Conservation (phyloP, 352 stramenopile genomes). For the Globisporangium orthogonon region DNA sequence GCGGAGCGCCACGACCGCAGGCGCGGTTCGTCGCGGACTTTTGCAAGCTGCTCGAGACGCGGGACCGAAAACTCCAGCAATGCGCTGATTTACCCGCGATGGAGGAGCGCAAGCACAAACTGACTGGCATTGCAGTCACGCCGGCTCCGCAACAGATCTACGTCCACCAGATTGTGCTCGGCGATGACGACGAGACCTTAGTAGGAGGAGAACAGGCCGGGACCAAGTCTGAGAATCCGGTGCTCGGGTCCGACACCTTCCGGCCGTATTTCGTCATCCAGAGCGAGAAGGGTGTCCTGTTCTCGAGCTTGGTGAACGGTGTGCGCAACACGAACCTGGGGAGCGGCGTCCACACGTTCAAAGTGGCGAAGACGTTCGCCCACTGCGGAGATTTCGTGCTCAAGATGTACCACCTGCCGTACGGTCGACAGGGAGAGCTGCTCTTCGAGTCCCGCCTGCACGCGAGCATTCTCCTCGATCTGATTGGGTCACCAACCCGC, state of each 20-base stretch:
- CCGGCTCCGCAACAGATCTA: slow-evolving; percentile 66
- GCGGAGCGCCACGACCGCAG: slow-evolving; percentile 57
- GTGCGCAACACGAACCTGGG: slow-evolving; percentile 61
- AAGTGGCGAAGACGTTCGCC: slow-evolving; percentile 52
- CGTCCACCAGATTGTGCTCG: slow-evolving; percentile 70
- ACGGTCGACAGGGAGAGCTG: slow-evolving; percentile 74
- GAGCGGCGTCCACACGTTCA: slow-evolving; percentile 49
- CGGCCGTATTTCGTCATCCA: slow-evolving; percentile 85
- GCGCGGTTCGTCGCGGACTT: slow-evolving; percentile 78
- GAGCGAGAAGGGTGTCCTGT: slow-evolving; percentile 81
- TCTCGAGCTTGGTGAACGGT: slow-evolving; percentile 82
- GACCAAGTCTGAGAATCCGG: slow-evolving; percentile 1
- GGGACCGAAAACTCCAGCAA: slow-evolving; percentile 48
- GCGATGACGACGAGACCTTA: slow-evolving; percentile 17
- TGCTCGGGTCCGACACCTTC: slow-evolving; percentile 21
- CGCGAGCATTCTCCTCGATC: slow-evolving; percentile 65
- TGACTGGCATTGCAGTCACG: slow-evolving; percentile 72
- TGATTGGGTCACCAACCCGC: slow-evolving; percentile 11
- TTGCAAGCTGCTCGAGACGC: slow-evolving; percentile 64
- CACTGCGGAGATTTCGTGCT: slow-evolving; percentile 65
- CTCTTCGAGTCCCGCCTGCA: slow-evolving; percentile 74
- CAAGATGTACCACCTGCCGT: slow-evolving; percentile 88
- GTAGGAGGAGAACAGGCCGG: slow-evolving; percentile 1
- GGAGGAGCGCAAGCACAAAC: slow-evolving; percentile 66
- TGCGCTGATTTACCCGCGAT: slow-evolving; percentile 37